Conservation (phyloP, 2,329 filamentous ascomycete species). For the Botryotinia globosa region DNA sequence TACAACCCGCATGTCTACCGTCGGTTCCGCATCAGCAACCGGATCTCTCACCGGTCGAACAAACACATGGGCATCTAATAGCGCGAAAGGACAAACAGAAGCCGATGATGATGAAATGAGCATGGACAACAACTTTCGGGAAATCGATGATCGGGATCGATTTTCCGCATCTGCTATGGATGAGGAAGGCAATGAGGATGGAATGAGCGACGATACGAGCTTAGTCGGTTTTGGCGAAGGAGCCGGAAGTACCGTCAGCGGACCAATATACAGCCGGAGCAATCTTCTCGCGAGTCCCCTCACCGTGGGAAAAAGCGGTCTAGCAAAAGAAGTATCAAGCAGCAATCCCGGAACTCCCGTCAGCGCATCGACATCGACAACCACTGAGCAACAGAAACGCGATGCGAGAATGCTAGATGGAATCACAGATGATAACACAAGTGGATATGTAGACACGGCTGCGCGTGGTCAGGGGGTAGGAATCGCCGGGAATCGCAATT, state of each 20-base stretch:
- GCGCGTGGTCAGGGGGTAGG: conserved; percentile 35
- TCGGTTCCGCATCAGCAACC: conserved; percentile 86
- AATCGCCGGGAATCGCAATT: conserved; percentile 18
- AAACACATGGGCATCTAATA: conserved; percentile 63
- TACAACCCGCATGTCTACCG: conserved; percentile 79
- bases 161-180: conserved; percentile 49
- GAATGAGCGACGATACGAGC: conserved; percentile 83
- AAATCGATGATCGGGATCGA: conserved; percentile 48
- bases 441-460: conserved; percentile 63
- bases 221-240: conserved; percentile 92
- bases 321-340: conserved; percentile 29
- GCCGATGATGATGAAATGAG: conserved; percentile 49
- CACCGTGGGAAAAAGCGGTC: conserved; percentile 36
- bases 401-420: conserved; percentile 68
- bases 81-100: conserved; percentile 50
- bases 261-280: conserved; percentile 64
- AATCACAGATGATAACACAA: conserved; percentile 56
- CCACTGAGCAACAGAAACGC: conserved; percentile 49
- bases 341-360: conserved; percentile 27
- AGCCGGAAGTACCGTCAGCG: conserved; percentile 78
- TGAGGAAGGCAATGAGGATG: conserved; percentile 41
- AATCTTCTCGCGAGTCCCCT: conserved; percentile 39
- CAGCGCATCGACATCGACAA: conserved; percentile 26
- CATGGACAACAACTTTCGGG: conserved; percentile 48
- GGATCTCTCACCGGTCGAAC: conserved; percentile 66